These are phyloP conservation scores for Saprolegnia diclina DNA, from an alignment of 352 stramenopile species.

Conservation along the genomic window DNA sequence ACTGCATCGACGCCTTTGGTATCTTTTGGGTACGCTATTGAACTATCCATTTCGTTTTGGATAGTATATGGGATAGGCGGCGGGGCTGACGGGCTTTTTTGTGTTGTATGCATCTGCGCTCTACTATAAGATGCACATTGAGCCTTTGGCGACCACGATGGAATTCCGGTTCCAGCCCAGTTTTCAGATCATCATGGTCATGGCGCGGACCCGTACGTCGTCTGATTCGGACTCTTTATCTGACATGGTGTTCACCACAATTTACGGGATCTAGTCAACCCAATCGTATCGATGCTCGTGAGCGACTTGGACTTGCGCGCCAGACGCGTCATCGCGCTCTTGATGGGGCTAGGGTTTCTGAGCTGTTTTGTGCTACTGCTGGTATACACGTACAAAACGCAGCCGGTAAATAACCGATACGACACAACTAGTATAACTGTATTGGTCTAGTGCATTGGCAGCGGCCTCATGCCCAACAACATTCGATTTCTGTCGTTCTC, in stretches of 20 bases:
- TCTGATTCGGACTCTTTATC: not conserved
- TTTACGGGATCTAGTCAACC: constrained; percentile 6
- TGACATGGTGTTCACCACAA: not conserved
- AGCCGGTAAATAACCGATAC: too few relatives aligned
- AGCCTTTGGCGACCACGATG: constrained; percentile 19
- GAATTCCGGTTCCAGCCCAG: constrained; percentile 25
- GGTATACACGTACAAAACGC: constrained; percentile 24
- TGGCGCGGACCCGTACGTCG: constrained; percentile 1
- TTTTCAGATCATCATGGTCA: constrained; percentile 27
- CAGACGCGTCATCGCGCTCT: not conserved
- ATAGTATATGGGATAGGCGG: constrained; percentile 8
- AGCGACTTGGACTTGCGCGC: not conserved
- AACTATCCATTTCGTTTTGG: not conserved
- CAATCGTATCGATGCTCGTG: constrained; percentile 15
- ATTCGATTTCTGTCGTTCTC: constrained; percentile 25
- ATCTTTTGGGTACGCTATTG: constrained; percentile 15
- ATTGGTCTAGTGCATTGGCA: constrained; percentile 27
- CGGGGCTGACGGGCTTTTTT: constrained; percentile 18
- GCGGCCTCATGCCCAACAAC: constrained; percentile 26
- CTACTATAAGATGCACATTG: constrained; percentile 28
- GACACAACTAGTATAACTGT: constrained; percentile 15
- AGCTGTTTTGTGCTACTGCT: constrained; percentile 10
- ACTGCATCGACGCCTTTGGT: constrained; percentile 12
- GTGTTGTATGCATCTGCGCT: constrained; percentile 14
- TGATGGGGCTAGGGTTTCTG: constrained; percentile 5